Conservation (phyloP, 495 filamentous ascomycete genomes). For the Daldinia vernicosa region DNA sequence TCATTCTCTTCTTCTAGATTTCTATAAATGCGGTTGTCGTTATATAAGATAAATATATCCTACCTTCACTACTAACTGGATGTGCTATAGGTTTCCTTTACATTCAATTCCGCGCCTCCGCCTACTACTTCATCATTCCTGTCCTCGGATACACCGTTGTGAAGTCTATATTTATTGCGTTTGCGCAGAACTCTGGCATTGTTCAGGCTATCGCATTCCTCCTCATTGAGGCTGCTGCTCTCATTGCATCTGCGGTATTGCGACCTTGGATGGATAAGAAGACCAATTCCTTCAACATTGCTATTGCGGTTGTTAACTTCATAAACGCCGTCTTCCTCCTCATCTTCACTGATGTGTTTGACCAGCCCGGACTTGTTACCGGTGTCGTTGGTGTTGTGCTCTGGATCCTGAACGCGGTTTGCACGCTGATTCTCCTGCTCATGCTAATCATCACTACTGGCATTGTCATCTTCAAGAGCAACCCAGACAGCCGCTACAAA, state of each 20-base stretch:
- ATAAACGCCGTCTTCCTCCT: slow-evolving; percentile 87
- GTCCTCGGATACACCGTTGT: slow-evolving; percentile 79
- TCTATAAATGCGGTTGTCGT: background rate
- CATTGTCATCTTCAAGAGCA: slow-evolving; percentile 87
- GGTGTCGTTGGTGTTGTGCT: slow-evolving; percentile 94
- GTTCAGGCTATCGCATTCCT: slow-evolving; percentile 87
- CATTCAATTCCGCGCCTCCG: slow-evolving; percentile 94
- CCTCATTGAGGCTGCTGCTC: slow-evolving; percentile 81
- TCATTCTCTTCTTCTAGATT: slow-evolving; percentile 1
- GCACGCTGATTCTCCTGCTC: slow-evolving; percentile 86
- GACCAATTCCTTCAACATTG: slow-evolving; percentile 96
- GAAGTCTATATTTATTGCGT: slow-evolving; percentile 90
- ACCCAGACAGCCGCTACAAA: slow-evolving; percentile 95
- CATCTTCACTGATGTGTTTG: slow-evolving; percentile 81
- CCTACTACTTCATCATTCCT: slow-evolving; percentile 96
- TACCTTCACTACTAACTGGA: slow-evolving; percentile 4
- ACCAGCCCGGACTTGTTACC: slow-evolving; percentile 84
- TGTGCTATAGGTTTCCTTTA: slow-evolving; percentile 76
- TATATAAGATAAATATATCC: background rate
- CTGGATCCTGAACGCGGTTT: slow-evolving; percentile 89
- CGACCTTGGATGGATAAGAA: slow-evolving; percentile 99
- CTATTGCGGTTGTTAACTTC: slow-evolving; percentile 90
- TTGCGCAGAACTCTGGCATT: slow-evolving; percentile 75
- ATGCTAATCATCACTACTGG: slow-evolving; percentile 86
- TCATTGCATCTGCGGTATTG: slow-evolving; percentile 80